Evolutionary conservation across 2,329 filamentous ascomycete species (phyloP), one percentile per base, ranked within the genome.

Genomic region (Colletotrichum karsti): DNA sequence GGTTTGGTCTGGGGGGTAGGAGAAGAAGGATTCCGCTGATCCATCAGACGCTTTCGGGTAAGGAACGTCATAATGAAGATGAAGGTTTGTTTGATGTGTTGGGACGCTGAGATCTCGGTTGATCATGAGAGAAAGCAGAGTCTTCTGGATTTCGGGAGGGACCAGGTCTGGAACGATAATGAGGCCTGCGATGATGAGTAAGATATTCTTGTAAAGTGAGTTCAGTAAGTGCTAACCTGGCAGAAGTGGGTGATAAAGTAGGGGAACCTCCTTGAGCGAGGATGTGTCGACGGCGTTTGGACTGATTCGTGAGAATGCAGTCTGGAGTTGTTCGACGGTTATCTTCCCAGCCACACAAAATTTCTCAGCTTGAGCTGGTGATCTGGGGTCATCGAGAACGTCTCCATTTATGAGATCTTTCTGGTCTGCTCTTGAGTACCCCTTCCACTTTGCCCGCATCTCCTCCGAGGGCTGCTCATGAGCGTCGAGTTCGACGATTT

Each of bases 61-160:
- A 7, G 88, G 84, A 6, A 97, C 77, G 33, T 90, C 76, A 78
- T 95, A 93, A 79, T 97, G 93, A 2, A 94, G 85, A 79, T 97
- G 92, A n/a, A 98, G 83, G 78, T 98, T 99, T 58, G 95, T 98
- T 75, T 92, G 88, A 77, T 98, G 94, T 4, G 82, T 77, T 3
- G 90, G 88, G 71, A 92, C 88, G 69, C 90, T 90, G 15, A 97
- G 87, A 77, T 97, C 92, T 24, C 84, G 87, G 79, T 97, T 93
- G 30, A 98, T 83, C 70, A 97, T 86, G 61, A 88, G 89, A 48
- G 89, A 88, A 5, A 98, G 85, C 3, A 98, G 84, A 39, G 83
- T 80, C 67, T 85, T 82, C 77, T 99, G 96, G 13, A 93, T 83
- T 6, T 82, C 74, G 15, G 88, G 85, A 5, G 94, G 91, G 9